A percentile compares a stretch with the other conserved stretches of the same genome.
Conservation (phyloP, 2,329 filamentous ascomycete species). For the Lachnum nothofagi region DNA sequence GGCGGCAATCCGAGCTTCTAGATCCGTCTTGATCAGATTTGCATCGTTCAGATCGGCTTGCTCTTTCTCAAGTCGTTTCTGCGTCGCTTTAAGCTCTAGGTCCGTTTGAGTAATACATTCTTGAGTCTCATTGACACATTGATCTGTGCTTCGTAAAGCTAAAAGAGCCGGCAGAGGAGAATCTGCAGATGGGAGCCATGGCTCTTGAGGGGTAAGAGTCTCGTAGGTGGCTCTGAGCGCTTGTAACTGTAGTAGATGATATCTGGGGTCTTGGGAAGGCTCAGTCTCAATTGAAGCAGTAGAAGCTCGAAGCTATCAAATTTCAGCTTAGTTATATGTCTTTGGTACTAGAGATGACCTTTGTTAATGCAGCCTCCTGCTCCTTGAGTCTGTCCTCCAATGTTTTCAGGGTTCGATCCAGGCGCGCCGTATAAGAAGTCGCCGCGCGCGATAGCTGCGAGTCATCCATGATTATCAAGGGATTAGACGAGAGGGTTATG, state of each 20-base stretch:
- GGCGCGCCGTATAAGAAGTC: slow-evolving; percentile 44
- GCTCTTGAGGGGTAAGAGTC: slow-evolving; percentile 54
- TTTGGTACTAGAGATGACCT: slow-evolving; percentile 33
- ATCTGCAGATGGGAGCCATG: slow-evolving; percentile 59
- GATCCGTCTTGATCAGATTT: slow-evolving; percentile 47
- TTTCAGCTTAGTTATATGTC: neutral
- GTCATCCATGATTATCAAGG: slow-evolving; percentile 8
- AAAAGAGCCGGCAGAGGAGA: slow-evolving; percentile 68
- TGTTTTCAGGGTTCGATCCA: slow-evolving; percentile 64
- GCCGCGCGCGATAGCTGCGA: slow-evolving; percentile 31
- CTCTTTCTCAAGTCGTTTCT: slow-evolving; percentile 47
- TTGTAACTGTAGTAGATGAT: slow-evolving; percentile 42
- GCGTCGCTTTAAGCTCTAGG: slow-evolving; percentile 39
- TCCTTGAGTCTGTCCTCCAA: slow-evolving; percentile 56
- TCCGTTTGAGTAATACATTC: slow-evolving; percentile 48
- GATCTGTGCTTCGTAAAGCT: slow-evolving; percentile 62
- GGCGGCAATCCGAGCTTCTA: slow-evolving; percentile 53
- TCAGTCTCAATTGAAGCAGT: slow-evolving; percentile 21
- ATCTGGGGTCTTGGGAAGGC: slow-evolving; percentile 31
- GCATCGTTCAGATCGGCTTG: slow-evolving; percentile 50
- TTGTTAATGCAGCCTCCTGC: slow-evolving; percentile 46
- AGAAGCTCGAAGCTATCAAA: slow-evolving; percentile 28
- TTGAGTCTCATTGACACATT: slow-evolving; percentile 60
- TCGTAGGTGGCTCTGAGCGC: slow-evolving; percentile 61
- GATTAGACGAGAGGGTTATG: neutral